Conservation (phyloP, 345 rosid genomes). For the Mercurialis annua region DNA sequence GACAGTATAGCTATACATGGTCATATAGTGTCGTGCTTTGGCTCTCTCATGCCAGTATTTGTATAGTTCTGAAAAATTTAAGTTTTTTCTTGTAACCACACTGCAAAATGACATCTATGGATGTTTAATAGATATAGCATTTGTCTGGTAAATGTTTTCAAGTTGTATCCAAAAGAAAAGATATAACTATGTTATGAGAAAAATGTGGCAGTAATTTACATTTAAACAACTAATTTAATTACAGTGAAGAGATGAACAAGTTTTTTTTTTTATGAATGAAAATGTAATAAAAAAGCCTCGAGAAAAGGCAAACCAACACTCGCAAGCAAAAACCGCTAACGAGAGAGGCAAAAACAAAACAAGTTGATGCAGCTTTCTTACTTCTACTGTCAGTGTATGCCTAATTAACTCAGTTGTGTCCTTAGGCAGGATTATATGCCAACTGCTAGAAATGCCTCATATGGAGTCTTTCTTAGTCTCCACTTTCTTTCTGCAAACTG, state of each 20-base stretch:
- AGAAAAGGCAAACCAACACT: no score
- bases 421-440: not conserved
- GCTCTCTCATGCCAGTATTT: not conserved
- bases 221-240: not conserved
- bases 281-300: no score
- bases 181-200: not conserved
- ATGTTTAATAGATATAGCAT: not conserved
- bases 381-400: not conserved
- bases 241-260: not conserved
- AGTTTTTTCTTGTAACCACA: not conserved
- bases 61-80: not conserved
- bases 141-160: not conserved
- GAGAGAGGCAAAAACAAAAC: no score
- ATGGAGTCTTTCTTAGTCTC: not conserved
- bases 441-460: not conserved
- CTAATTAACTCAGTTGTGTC: not conserved
- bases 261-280: no score
- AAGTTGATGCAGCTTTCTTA: no score
- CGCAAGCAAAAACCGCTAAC: no score
- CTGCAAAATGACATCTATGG: no score
- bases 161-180: not conserved
- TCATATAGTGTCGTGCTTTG: not conserved
- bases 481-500: conserved; percentile 22
- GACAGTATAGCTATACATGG: conserved; percentile 3
- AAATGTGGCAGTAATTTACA: conserved; percentile 7